A percentile compares a stretch with the other conserved stretches of the same genome.
Evolutionary conservation across 371 early-diverging fungal species (phyloP).

Genomic region (Encephalitozoon intestinalis): DNA sequence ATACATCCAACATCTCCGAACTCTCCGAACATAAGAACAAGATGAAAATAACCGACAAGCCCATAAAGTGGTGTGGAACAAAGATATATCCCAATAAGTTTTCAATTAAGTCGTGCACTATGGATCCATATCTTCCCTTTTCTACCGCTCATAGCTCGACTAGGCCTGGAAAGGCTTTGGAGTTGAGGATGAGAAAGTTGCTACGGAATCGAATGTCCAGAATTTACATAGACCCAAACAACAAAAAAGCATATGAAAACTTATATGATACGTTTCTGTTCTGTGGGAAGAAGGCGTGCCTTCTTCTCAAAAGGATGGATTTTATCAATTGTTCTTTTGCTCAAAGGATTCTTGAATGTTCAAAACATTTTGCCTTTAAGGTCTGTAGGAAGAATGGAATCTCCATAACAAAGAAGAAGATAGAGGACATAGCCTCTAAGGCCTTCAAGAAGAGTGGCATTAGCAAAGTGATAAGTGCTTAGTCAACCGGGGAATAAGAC

Average conservation of each 20-base stretch:
- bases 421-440: conserved; percentile 18
- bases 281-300: conserved; percentile 5
- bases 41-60: neutral
- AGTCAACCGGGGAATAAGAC: neutral
- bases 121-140: conserved; percentile 14
- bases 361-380: neutral
- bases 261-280: conserved; percentile 46
- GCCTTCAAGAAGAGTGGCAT: conserved; percentile 21
- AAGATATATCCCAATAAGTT: conserved; percentile 22
- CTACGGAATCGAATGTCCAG: neutral
- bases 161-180: conserved; percentile 12
- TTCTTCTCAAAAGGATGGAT: conserved; percentile 26
- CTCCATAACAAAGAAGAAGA: conserved; percentile 10
- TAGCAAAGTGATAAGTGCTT: neutral
- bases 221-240: conserved; percentile 30
- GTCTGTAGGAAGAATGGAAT: neutral
- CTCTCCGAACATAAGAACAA: neutral
- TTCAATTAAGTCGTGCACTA: conserved; percentile 12
- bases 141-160: neutral
- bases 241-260: conserved; percentile 40
- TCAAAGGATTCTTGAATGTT: neutral
- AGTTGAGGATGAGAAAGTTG: conserved; percentile 19
- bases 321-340: conserved; percentile 49
- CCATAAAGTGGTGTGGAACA: conserved; percentile 42
- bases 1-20: neutral